These are phyloP conservation scores for Cystobasidiaceae sp. DNA, from an alignment of 1,284 basidiomycete species.

Conservation along the genomic window DNA sequence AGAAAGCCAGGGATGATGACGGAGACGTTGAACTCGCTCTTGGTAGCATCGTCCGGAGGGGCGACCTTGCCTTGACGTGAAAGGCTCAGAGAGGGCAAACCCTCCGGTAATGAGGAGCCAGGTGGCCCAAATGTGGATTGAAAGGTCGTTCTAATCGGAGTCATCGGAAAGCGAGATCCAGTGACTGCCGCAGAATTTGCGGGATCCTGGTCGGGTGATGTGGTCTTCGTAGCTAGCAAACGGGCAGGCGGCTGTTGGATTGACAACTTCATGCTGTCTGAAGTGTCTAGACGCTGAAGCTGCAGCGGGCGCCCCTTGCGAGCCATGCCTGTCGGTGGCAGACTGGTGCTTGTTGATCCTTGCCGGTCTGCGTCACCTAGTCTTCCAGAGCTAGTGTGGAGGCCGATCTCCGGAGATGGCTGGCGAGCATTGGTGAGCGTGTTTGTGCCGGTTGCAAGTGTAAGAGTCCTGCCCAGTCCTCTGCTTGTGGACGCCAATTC, in stretches of 20 bases:
- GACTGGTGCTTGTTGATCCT: no score
- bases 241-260: not conserved
- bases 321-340: not conserved
- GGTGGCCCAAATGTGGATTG: no score
- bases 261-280: not conserved
- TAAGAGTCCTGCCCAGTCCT: no score
- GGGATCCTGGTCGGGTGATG: no score
- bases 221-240: not conserved
- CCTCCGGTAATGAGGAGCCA: no score
- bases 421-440: no score
- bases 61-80: not conserved
- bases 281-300: not conserved
- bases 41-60: not conserved
- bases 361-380: no score
- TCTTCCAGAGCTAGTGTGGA: no score
- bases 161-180: not conserved
- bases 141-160: not conserved
- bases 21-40: slow-evolving; percentile 68
- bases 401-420: no score
- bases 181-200: no score
- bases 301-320: not conserved
- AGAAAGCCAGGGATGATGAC: slow-evolving; percentile 85
- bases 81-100: slow-evolving; percentile 1
- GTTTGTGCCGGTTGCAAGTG: no score
- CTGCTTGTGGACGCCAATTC: no score